Evolutionary conservation across 2,329 filamentous ascomycete genomes (phyloP).

Genomic region (Alternaria postmessia): DNA sequence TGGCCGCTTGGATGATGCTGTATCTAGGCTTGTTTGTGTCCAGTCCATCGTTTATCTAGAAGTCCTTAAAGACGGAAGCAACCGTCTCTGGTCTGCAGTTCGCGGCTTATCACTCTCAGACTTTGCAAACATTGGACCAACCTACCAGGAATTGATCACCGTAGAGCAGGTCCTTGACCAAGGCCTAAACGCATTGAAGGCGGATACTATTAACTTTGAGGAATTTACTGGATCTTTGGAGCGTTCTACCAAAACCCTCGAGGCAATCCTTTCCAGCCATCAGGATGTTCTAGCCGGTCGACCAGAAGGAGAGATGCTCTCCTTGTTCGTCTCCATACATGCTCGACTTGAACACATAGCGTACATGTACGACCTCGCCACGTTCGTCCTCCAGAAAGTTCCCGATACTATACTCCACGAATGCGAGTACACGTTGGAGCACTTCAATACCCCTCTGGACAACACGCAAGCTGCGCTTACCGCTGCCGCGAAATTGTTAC

Average conservation of each 20-base stretch:
- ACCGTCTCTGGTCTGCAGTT: slow-evolving; percentile 83
- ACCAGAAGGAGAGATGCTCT: slow-evolving; percentile 39
- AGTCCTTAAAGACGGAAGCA: slow-evolving; percentile 83
- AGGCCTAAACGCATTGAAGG: slow-evolving; percentile 85
- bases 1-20: slow-evolving; percentile 78
- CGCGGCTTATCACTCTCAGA: slow-evolving; percentile 78
- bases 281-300: slow-evolving; percentile 24
- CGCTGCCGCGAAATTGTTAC: slow-evolving; percentile 31
- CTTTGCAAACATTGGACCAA: slow-evolving; percentile 80
- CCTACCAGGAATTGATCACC: slow-evolving; percentile 86
- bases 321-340: slow-evolving; percentile 29
- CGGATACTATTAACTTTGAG: slow-evolving; percentile 85
- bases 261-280: slow-evolving; percentile 25
- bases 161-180: slow-evolving; percentile 88
- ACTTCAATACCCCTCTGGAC: slow-evolving; percentile 25
- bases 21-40: slow-evolving; percentile 68
- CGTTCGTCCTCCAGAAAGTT: slow-evolving; percentile 19
- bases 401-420: slow-evolving; percentile 9
- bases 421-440: slow-evolving; percentile 53
- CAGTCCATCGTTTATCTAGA: slow-evolving; percentile 85
- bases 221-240: slow-evolving; percentile 83
- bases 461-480: slow-evolving; percentile 25
- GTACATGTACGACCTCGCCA: slow-evolving; percentile 27
- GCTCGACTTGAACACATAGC: slow-evolving; percentile 33
- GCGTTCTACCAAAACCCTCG: slow-evolving; percentile 47